Evolutionary conservation across 2,329 filamentous ascomycete species (phyloP), one percentile per base, ranked within the genome.

Genomic region (Daldinia sp.): DNA sequence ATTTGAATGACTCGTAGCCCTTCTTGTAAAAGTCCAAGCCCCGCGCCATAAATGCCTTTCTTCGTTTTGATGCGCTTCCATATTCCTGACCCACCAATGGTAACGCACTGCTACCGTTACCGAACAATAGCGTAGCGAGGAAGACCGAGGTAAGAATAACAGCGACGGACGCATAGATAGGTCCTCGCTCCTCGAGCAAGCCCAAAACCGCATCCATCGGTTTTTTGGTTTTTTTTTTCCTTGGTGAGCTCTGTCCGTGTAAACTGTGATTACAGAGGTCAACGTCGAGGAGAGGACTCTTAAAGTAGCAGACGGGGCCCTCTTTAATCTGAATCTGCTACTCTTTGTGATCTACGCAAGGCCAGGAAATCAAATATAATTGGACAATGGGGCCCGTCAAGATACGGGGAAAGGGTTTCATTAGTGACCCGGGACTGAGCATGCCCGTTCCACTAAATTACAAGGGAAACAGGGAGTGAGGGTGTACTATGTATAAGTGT

Each of bases 51-150:
- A 66, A 72, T 13, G 67, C 69, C 17, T 71, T 68, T 17, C 67
- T 65, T 15, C 70, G 68, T 51, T 71, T 65, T 45, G 66, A 61
- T 1, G 67, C 60, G 32, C 56, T 56, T 25, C 70, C 70, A 23
- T 55, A 39, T n/a, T 70, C 70, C 3, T 17, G 19, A n/a, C 70
- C 70, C 2, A 72, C 32, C 9, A 71, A 35, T n/a, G 70, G 70
- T n/a, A 70, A 37, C 17, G 27, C 4, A 3, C 19, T 29, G 15
- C 13, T 23, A 13, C 72, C 17, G n/a, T 8, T 10, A 27, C 56
- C 29, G 70, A 77, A 47, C 3, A 68, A 27, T 35, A 52, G 13
- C 5, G 56, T 60, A 1, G 49, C 58, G 23, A 62, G 3, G 39
- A 66, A 63, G n/a, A 65, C 63, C 10, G 61, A 45, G 21, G 34